Base-by-base conservation (phyloP, 2,329 filamentous ascomycete genomes). In the Pyrenophora seminiperda region DNA sequence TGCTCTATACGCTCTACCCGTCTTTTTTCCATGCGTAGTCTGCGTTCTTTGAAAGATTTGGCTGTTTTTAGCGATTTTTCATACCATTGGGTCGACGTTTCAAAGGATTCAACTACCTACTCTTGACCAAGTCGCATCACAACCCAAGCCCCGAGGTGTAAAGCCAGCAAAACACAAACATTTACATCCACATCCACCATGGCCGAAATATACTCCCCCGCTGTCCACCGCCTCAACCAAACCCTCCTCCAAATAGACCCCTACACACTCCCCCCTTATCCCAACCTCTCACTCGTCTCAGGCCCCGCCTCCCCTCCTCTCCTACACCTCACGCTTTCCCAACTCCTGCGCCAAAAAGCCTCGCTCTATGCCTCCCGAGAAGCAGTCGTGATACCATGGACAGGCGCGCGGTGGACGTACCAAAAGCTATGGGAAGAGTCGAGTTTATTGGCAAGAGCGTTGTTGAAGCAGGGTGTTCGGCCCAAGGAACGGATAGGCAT, bases 351-450 rank as follows among this genome's bases (percentile, higher is more conserved):
- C 52, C 78, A 89, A 11, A 89, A 92, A 73, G 85, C 82, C 36
- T 78, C 83, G 41, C 79, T 84, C 39, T 84, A 88, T 69, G 82
- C 84, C 18, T 77, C 81, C 41, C 79, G 82, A 45, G 88, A 91
- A 67, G 88, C 84, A 53, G 73, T 92, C 33, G 80, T 91, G 18
- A 87, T 89, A 41, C 86, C 88, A 0, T 91, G 88, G 88, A 91
- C 88, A 0, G 85, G 84, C 1, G 82, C 86, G 3, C 79, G 89
- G 62, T 91, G 88, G 88, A 84, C 83, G 41, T 87, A 88, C 9
- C 61, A 71, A 41, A 63, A 68, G 22, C 56, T 77, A 43, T 70
- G 65, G 62, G 63, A 73, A 7, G 71, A 76, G 46, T 76, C 73
- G 14, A 71, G 65, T 46, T 47, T 66, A 10, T 61, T 77, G 6